Evolutionary conservation across 495 filamentous ascomycete species (phyloP).

Genomic region (Cercophora sp.): DNA sequence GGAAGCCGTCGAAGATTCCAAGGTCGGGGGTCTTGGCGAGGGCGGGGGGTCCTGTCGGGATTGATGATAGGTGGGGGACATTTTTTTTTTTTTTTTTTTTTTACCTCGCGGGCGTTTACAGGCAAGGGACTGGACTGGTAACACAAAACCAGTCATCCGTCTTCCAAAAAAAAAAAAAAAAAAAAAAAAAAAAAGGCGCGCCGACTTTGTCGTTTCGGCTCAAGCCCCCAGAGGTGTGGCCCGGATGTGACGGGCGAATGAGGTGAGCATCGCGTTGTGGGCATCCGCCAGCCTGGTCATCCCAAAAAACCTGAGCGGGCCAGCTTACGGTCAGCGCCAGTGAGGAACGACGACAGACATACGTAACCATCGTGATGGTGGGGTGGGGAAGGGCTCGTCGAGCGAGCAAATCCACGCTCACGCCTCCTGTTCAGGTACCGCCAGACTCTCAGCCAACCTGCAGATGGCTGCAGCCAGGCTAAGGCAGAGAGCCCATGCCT

Average conservation of each 20-base stretch:
- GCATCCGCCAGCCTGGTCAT: not conserved
- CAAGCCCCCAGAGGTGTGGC: too few species aligned
- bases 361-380: conserved; percentile 10
- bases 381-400: conserved; percentile 9
- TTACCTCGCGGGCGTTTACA: too few species aligned
- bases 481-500: conserved; percentile 14
- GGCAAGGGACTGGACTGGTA: too few species aligned
- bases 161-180: too few species aligned
- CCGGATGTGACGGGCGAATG: not conserved
- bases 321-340: conserved; percentile 2
- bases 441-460: conserved; percentile 11
- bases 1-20: conserved; percentile 8
- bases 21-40: not conserved
- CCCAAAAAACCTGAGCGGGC: not conserved
- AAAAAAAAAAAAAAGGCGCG: too few species aligned
- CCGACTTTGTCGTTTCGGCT: too few species aligned
- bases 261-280: not conserved
- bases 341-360: conserved; percentile 4
- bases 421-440: conserved; percentile 13
- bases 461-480: conserved; percentile 15
- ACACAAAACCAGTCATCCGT: too few species aligned
- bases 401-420: conserved; percentile 1
- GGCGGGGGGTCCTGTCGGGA: too few species aligned
- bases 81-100: too few species aligned
- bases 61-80: too few species aligned